Percentiles rank a stretch among this genome's conserved stretches.
Conservation (phyloP, 345 rosid species). For the Gossypium mustelinum region DNA sequence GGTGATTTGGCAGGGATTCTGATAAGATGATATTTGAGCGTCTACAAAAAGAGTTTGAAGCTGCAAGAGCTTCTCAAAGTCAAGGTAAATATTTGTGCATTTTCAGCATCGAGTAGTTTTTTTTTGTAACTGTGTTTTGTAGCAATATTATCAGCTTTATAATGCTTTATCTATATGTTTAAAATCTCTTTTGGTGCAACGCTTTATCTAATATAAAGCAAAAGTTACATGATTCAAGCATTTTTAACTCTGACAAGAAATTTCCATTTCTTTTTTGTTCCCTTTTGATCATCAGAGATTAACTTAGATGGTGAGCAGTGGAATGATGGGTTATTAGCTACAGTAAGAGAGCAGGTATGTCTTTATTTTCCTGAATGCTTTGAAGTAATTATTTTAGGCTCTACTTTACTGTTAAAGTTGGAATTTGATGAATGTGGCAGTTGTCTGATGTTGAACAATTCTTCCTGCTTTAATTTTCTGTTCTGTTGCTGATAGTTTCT, state of each 20-base stretch:
- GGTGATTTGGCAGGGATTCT: slow-evolving; percentile 60
- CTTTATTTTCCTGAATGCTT: background rate
- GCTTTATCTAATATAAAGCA: background rate
- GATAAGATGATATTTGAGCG: slow-evolving; percentile 85
- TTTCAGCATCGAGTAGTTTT: background rate
- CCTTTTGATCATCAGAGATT: slow-evolving; percentile 48
- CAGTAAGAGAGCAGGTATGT: slow-evolving; percentile 85
- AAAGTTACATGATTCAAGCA: background rate
- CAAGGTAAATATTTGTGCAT: slow-evolving; percentile 45
- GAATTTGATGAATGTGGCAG: slow-evolving; percentile 6
- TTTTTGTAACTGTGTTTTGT: background rate
- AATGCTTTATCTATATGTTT: background rate
- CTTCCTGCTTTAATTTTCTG: background rate
- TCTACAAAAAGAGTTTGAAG: slow-evolving; percentile 83
- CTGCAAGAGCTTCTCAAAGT: slow-evolving; percentile 71
- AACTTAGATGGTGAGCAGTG: slow-evolving; percentile 78
- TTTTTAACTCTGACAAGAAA: background rate
- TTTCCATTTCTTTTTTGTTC: background rate
- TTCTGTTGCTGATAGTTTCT: background rate
- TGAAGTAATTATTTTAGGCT: background rate
- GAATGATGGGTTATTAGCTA: slow-evolving; percentile 92
- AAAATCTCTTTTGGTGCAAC: background rate
- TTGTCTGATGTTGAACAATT: background rate
- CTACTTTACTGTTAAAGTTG: slow-evolving; percentile 14
- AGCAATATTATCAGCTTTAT: background rate